Conservation (phyloP, 208 protist genomes). For the Entamoeba dispar region DNA sequence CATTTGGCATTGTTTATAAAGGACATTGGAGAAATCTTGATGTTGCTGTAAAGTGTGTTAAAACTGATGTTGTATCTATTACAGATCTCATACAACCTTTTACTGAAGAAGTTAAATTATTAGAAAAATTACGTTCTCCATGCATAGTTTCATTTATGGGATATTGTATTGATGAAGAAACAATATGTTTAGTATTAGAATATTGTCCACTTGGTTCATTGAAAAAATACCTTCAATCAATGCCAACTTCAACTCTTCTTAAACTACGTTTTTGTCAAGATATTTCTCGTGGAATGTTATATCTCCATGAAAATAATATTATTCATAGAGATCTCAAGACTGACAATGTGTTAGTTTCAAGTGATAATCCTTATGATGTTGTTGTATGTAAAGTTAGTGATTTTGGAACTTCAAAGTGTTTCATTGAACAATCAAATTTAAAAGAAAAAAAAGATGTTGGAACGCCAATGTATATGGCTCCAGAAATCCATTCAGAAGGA, state of each 20-base stretch:
- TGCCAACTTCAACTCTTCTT: not conserved
- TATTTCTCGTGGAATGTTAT: not conserved
- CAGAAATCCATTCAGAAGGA: not conserved
- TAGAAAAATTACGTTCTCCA: not conserved
- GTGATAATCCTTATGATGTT: not conserved
- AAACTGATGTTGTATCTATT: not conserved
- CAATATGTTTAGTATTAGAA: not conserved
- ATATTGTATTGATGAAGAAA: not conserved
- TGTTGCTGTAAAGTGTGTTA: not conserved
- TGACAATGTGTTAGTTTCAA: not conserved
- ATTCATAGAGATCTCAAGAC: not conserved
- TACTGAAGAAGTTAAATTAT: not conserved
- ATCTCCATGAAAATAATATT: not conserved
- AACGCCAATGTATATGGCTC: not conserved
- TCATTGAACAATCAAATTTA: not conserved
- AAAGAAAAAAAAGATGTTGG: not conserved
- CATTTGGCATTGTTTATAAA: not conserved
- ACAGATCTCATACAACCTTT: not conserved
- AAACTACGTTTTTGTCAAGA: not conserved
- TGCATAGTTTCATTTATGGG: not conserved
- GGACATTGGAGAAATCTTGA: not conserved
- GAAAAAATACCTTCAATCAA: not conserved
- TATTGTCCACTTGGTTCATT: not conserved
- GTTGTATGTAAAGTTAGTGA: not conserved
- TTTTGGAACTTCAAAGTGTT: not conserved